These are phyloP conservation scores for Cavenderia fasciculata DNA, from an alignment of 78 protist genomes.

Conservation along the genomic window DNA sequence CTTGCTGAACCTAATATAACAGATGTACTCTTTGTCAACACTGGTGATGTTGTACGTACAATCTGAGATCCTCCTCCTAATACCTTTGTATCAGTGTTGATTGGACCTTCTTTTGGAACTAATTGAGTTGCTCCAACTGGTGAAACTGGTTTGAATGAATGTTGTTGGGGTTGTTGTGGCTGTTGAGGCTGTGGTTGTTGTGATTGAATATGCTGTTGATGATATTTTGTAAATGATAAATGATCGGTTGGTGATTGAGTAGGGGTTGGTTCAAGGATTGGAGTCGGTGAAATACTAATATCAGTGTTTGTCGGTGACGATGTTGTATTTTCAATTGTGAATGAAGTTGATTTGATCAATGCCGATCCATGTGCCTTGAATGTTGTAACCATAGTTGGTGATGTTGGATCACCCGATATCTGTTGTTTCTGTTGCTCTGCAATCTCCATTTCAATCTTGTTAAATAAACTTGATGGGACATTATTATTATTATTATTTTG, in stretches of 20 bases:
- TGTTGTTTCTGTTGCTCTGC: not conserved
- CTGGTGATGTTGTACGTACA: too few species aligned
- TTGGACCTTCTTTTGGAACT: slow-evolving; percentile 24
- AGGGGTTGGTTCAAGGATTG: slow-evolving; percentile 54
- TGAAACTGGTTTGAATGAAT: slow-evolving; percentile 41
- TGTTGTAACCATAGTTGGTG: not conserved
- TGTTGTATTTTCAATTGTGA: slow-evolving; percentile 9
- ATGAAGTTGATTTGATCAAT: slow-evolving; percentile 42
- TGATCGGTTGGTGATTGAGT: slow-evolving; percentile 42
- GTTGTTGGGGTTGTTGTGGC: not conserved
- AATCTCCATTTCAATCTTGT: too few species aligned
- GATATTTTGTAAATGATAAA: too few species aligned
- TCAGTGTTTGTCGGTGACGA: not conserved
- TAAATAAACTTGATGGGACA: too few species aligned
- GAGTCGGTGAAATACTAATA: not conserved
- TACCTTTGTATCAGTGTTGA: too few species aligned
- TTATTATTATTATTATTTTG: too few species aligned
- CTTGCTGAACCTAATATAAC: too few species aligned
- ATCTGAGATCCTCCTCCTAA: too few species aligned
- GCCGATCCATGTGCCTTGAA: not conserved
- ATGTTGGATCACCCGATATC: too few species aligned
- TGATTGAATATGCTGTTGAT: not conserved
- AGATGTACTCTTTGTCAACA: too few species aligned
- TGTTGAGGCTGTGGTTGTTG: not conserved
- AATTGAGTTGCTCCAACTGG: not conserved